These are phyloP conservation scores for Clausena lansium DNA, from an alignment of 345 rosid genomes.

Conservation along the genomic window DNA sequence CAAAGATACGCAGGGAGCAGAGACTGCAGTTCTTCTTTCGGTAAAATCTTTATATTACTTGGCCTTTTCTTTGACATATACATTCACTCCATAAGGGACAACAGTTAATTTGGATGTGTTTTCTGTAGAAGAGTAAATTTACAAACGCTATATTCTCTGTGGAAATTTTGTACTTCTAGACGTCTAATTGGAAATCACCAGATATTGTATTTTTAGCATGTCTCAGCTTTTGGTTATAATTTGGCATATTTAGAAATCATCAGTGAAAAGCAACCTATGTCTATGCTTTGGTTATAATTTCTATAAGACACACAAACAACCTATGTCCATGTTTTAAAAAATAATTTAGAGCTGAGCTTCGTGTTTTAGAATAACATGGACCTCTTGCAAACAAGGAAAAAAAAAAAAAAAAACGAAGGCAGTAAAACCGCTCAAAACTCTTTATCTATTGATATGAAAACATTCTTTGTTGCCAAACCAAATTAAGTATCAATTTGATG, in stretches of 20 bases:
- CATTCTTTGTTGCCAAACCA: no score
- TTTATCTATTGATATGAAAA: no score
- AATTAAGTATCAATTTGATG: no score
- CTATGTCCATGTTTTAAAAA: no score
- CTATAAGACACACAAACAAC: neutral
- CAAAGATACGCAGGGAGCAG: slow-evolving; percentile 62
- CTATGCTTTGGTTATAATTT: no score
- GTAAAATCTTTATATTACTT: slow-evolving; percentile 34
- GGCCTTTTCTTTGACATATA: neutral
- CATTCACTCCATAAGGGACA: neutral
- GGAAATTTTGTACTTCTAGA: neutral
- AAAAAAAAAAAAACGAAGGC: no score
- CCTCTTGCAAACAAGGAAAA: neutral
- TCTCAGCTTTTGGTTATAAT: neutral
- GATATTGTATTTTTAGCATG: neutral
- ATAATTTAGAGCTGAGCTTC: neutral
- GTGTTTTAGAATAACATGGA: neutral
- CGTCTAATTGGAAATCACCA: neutral
- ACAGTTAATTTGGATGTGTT: neutral
- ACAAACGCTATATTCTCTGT: neutral
- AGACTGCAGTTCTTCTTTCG: slow-evolving; percentile 73
- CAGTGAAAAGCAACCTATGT: neutral
- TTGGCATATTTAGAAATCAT: neutral
- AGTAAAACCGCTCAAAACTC: no score
- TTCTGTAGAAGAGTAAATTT: neutral